Conservation (phyloP, 108 stramenopile genomes). For the Schizochytrium sp. region DNA sequence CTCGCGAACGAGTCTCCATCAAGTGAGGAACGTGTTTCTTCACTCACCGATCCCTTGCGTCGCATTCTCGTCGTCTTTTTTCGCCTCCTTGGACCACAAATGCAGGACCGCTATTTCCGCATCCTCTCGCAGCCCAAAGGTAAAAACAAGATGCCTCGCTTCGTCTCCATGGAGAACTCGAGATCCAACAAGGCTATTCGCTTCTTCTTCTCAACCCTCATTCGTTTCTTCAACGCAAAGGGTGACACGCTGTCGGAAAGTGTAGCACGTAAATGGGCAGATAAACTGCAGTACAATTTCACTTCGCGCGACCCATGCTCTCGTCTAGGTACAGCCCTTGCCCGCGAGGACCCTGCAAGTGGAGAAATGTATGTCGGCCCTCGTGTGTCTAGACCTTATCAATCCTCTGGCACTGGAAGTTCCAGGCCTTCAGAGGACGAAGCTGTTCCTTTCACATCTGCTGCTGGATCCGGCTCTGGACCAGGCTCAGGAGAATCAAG, state of each 20-base stretch:
- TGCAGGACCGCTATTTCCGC: slow-evolving; percentile 35
- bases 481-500: slow-evolving; percentile 37
- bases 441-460: slow-evolving; percentile 8
- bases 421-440: slow-evolving; percentile 6
- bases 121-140: neutral
- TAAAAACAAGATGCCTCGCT: neutral
- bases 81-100: slow-evolving; percentile 3
- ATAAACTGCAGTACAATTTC: slow-evolving; percentile 15
- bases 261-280: slow-evolving; percentile 9
- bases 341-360: slow-evolving; percentile 27
- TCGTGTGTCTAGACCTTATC: slow-evolving; percentile 8
- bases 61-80: slow-evolving; percentile 20
- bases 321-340: neutral
- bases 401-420: neutral
- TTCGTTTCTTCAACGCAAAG: slow-evolving; percentile 27
- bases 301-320: slow-evolving; percentile 29
- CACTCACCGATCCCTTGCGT: neutral
- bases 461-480: neutral
- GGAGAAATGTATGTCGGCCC: slow-evolving; percentile 43
- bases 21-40: slow-evolving; percentile 1
- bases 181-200: neutral
- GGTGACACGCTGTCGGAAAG: slow-evolving; percentile 19
- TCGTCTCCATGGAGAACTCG: neutral
- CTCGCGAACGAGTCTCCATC: slow-evolving; percentile 28
- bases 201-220: slow-evolving; percentile 11